phyloP scores from a whole-genome alignment of 2,329 filamentous ascomycete species.

The Alternaria sp. region DNA sequence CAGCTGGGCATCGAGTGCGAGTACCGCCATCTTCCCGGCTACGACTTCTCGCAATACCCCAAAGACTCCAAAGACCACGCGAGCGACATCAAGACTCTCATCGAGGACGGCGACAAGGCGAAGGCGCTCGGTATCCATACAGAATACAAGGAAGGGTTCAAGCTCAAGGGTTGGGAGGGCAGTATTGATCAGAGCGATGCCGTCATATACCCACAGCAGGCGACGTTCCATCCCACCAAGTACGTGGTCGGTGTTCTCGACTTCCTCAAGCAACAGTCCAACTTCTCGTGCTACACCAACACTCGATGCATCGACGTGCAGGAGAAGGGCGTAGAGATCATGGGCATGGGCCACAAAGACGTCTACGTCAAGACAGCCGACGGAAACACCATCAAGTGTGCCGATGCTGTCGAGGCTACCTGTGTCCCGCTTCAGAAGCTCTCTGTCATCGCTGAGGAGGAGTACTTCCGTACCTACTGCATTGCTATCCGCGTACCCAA shows the following conservation, averaged over 20 bases:
- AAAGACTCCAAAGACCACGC: slow-evolving; percentile 52
- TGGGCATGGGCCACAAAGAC: slow-evolving; percentile 54
- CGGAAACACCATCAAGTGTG: slow-evolving; percentile 57
- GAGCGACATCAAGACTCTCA: slow-evolving; percentile 54
- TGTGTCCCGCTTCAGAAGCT: slow-evolving; percentile 64
- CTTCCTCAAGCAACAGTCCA: slow-evolving; percentile 58
- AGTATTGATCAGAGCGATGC: slow-evolving; percentile 59
- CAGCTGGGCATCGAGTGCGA: slow-evolving; percentile 63
- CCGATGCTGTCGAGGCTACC: slow-evolving; percentile 61
- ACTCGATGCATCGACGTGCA: slow-evolving; percentile 57
- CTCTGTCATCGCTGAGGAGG: slow-evolving; percentile 60
- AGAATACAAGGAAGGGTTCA: slow-evolving; percentile 53
- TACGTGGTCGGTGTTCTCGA: slow-evolving; percentile 61
- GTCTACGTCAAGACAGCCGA: slow-evolving; percentile 56
- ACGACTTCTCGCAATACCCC: slow-evolving; percentile 59
- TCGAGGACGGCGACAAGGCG: slow-evolving; percentile 55
- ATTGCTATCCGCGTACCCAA: slow-evolving; percentile 63
- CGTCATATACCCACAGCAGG: slow-evolving; percentile 56
- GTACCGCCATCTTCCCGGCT: slow-evolving; percentile 58
- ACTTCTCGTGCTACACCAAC: slow-evolving; percentile 61
- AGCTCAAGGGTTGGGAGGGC: slow-evolving; percentile 60
- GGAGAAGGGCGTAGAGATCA: slow-evolving; percentile 56
- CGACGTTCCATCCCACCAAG: slow-evolving; percentile 63
- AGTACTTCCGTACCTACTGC: slow-evolving; percentile 62
- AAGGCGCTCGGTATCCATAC: slow-evolving; percentile 53